phyloP scores from a whole-genome alignment of 257 asterid species.

The Paraleonurus japonicus region DNA sequence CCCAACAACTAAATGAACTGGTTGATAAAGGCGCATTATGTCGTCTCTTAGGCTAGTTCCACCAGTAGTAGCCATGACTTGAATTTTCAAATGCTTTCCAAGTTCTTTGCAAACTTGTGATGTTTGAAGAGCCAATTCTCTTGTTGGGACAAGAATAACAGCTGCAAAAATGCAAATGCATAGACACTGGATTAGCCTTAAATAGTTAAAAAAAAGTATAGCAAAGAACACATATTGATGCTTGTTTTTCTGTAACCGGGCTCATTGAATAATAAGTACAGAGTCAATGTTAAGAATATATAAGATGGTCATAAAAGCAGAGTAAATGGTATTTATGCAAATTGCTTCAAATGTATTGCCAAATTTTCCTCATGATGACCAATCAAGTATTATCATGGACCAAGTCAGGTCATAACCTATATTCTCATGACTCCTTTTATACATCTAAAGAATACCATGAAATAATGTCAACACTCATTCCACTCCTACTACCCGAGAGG shows the following conservation, averaged over 20 bases:
- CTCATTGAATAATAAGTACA: neutral
- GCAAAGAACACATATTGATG: constrained; percentile 3
- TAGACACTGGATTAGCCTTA: constrained; percentile 7
- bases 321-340: constrained; percentile 10
- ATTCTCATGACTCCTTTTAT: constrained; percentile 13
- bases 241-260: neutral
- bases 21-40: constrained; percentile 89
- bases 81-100: constrained; percentile 72
- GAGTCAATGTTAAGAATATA: neutral
- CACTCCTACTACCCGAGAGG: constrained; percentile 4
- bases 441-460: neutral
- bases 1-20: constrained; percentile 91
- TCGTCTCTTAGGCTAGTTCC: constrained; percentile 92
- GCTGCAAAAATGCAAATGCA: constrained; percentile 41
- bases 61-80: constrained; percentile 87
- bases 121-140: constrained; percentile 90
- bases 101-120: constrained; percentile 91
- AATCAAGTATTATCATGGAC: neutral
- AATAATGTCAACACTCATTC: constrained; percentile 11
- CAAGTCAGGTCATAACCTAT: constrained; percentile 13
- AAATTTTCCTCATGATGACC: constrained; percentile 4
- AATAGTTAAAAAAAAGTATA: neutral
- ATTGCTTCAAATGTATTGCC: neutral
- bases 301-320: neutral
- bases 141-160: constrained; percentile 79